phyloP scores from a whole-genome alignment of 2,329 filamentous ascomycete genomes.

The Alternaria longipes region DNA sequence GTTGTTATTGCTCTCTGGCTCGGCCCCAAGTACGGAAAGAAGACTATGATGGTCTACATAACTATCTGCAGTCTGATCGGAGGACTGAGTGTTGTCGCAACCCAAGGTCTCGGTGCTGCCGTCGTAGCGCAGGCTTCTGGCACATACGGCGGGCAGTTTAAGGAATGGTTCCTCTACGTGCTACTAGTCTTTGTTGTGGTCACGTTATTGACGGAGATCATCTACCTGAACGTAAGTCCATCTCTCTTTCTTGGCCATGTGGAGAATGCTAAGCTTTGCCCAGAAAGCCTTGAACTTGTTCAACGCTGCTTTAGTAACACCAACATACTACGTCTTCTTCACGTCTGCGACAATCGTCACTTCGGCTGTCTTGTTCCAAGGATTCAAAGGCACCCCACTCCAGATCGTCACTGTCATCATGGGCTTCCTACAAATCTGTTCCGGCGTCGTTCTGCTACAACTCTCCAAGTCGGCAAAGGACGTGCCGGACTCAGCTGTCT shows the following conservation, averaged over 20 bases:
- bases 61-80: slow-evolving; percentile 96
- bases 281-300: slow-evolving; percentile 98
- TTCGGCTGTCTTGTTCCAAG: slow-evolving; percentile 88
- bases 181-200: slow-evolving; percentile 86
- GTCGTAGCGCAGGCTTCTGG: slow-evolving; percentile 87
- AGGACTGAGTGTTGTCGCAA: slow-evolving; percentile 92
- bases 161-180: slow-evolving; percentile 96
- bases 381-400: slow-evolving; percentile 85
- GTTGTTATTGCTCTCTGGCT: slow-evolving; percentile 78
- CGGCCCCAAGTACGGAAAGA: slow-evolving; percentile 90
- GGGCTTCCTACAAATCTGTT: slow-evolving; percentile 93
- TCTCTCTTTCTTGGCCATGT: background rate
- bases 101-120: slow-evolving; percentile 89
- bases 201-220: slow-evolving; percentile 92
- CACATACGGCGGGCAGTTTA: slow-evolving; percentile 78
- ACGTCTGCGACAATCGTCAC: slow-evolving; percentile 95
- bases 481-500: slow-evolving; percentile 90
- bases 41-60: slow-evolving; percentile 97
- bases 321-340: slow-evolving; percentile 99
- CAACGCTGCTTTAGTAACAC: slow-evolving; percentile 95
- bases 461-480: slow-evolving; percentile 99
- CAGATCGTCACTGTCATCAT: slow-evolving; percentile 89
- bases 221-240: slow-evolving; percentile 87
- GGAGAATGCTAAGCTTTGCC: slow-evolving; percentile 10
- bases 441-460: slow-evolving; percentile 89